Evolutionary conservation across 306 rosid species (phyloP).

Genomic region (Cicer pinnatifidum): DNA sequence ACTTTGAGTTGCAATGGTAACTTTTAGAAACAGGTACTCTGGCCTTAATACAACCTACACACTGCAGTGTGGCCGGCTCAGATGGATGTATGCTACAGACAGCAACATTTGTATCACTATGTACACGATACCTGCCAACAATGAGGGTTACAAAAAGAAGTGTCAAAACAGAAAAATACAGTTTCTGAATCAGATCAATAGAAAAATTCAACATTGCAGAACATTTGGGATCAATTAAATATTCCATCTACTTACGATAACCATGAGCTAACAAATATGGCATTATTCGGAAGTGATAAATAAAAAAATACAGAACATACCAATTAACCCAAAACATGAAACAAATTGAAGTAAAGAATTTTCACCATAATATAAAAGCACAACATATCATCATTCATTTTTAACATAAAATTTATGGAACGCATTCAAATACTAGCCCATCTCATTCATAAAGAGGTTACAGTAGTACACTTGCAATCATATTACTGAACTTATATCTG

Average conservation of each 20-base stretch:
- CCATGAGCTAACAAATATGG: conserved; percentile 22
- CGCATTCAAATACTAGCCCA: conserved; percentile 12
- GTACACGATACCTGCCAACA: conserved; percentile 87
- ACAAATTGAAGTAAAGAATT: not conserved
- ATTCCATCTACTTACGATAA: conserved; percentile 12
- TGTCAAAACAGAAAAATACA: conserved; percentile 9
- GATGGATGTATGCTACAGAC: conserved; percentile 95
- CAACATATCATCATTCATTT: not conserved
- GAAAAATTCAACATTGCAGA: conserved; percentile 12
- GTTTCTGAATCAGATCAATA: conserved; percentile 30
- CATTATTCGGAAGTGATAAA: conserved; percentile 11
- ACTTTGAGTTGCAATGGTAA: conserved; percentile 88
- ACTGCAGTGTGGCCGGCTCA: conserved; percentile 93
- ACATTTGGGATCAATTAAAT: conserved; percentile 7
- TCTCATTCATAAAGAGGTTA: conserved; percentile 30
- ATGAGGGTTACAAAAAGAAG: conserved; percentile 25
- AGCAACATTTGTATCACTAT: conserved; percentile 84
- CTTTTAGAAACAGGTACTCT: conserved; percentile 84
- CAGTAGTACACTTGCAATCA: not conserved
- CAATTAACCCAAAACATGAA: conserved; percentile 16
- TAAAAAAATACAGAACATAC: conserved; percentile 30
- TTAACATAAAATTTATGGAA: not conserved
- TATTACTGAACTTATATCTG: not conserved
- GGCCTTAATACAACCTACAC: conserved; percentile 84
- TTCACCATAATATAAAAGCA: conserved; percentile 5